A percentile compares a stretch with the other conserved stretches of the same genome.
phyloP scores from a whole-genome alignment of 495 filamentous ascomycete genomes.

The Ramalina intermedia region DNA sequence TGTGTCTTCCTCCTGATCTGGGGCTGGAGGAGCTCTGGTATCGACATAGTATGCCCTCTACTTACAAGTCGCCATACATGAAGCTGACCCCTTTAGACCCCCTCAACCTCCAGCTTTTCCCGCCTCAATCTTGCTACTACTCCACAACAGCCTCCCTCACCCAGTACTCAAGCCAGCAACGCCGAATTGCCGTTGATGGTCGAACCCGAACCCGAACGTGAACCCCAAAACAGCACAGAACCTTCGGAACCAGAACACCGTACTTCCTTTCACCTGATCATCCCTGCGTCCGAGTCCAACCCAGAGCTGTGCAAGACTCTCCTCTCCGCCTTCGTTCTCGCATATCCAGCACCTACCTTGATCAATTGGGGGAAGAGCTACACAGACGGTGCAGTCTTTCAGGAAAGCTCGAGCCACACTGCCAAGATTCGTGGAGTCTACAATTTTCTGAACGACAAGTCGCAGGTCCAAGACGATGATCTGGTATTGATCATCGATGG shows the following conservation, averaged over 20 bases:
- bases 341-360: constrained; percentile 46
- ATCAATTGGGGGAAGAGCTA: constrained; percentile 29
- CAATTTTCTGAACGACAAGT: constrained; percentile 35
- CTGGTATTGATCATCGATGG: constrained; percentile 46
- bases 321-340: constrained; percentile 44
- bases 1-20: constrained; percentile 9
- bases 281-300: constrained; percentile 36
- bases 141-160: neutral
- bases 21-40: constrained; percentile 13
- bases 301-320: constrained; percentile 43
- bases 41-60: constrained; percentile 6
- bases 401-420: constrained; percentile 15
- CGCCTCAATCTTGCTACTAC: neutral
- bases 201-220: neutral
- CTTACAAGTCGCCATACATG: neutral
- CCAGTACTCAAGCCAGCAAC: neutral
- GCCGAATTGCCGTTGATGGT: constrained; percentile 7
- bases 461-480: constrained; percentile 39
- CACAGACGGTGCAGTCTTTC: constrained; percentile 15
- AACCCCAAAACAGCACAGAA: constrained; percentile 6
- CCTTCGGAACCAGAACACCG: constrained; percentile 31
- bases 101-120: constrained; percentile 3
- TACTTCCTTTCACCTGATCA: constrained; percentile 46
- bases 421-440: constrained; percentile 34
- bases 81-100: constrained; percentile 5